These are phyloP conservation scores for Pseudogymnoascus sp. DNA, from an alignment of 2,329 filamentous ascomycete genomes.

Conservation along the genomic window DNA sequence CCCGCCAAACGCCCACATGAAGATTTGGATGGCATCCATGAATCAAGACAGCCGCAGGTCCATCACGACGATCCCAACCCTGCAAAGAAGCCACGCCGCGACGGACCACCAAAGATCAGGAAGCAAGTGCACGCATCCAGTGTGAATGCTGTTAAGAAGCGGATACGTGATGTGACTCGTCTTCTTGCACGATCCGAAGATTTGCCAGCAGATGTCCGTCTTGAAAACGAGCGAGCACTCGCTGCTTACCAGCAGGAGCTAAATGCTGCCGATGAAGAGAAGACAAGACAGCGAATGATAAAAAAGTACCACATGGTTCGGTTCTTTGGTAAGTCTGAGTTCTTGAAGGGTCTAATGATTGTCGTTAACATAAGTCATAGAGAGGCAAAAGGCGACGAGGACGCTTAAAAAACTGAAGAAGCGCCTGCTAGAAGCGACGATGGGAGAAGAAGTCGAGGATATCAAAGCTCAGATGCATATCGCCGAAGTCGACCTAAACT, in stretches of 20 bases:
- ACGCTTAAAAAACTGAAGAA: slow-evolving; percentile 57
- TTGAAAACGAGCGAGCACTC: slow-evolving; percentile 66
- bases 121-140: slow-evolving; percentile 29
- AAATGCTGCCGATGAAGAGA: slow-evolving; percentile 49
- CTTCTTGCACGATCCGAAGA: slow-evolving; percentile 53
- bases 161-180: slow-evolving; percentile 61
- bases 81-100: slow-evolving; percentile 27
- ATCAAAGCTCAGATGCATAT: slow-evolving; percentile 55
- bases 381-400: slow-evolving; percentile 65
- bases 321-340: slow-evolving; percentile 62
- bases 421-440: slow-evolving; percentile 44
- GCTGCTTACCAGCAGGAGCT: slow-evolving; percentile 59
- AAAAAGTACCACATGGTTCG: slow-evolving; percentile 74
- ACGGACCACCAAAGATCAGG: slow-evolving; percentile 21
- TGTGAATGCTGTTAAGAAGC: slow-evolving; percentile 60
- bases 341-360: not conserved
- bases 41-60: slow-evolving; percentile 27
- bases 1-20: slow-evolving; percentile 24
- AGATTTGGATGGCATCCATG: slow-evolving; percentile 23
- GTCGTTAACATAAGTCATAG: slow-evolving; percentile 33
- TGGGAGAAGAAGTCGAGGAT: slow-evolving; percentile 42
- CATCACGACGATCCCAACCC: slow-evolving; percentile 20
- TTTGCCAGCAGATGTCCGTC: slow-evolving; percentile 59
- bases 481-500: slow-evolving; percentile 67
- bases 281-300: slow-evolving; percentile 62